Percentiles rank a stretch among this genome's conserved stretches.
Evolutionary conservation across 257 asterid genomes (phyloP).

Genomic region (Gardenia jasminoides): DNA sequence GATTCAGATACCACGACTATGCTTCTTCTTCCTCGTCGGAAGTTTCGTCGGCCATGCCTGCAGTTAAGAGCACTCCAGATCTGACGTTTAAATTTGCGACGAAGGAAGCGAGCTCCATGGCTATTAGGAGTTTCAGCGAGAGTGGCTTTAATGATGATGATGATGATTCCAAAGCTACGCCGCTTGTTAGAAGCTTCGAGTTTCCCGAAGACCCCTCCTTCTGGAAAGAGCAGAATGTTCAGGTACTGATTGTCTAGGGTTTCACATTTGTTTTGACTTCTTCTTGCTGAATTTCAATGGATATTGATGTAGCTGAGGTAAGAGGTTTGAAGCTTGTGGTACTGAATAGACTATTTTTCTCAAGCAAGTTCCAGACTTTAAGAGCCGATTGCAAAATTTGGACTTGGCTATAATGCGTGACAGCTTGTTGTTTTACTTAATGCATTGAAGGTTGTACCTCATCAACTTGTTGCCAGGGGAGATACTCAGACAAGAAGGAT

Average conservation of each 20-base stretch:
- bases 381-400: no score
- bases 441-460: background rate
- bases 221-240: conserved; percentile 89
- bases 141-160: conserved; percentile 37
- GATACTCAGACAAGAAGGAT: no score
- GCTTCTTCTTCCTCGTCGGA: conserved; percentile 29
- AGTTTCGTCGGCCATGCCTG: conserved; percentile 23
- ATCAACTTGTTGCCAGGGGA: background rate
- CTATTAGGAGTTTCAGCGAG: conserved; percentile 10
- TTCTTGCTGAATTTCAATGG: background rate
- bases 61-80: conserved; percentile 63
- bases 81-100: conserved; percentile 46
- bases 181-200: conserved; percentile 49
- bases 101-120: conserved; percentile 27
- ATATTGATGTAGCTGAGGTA: conserved; percentile 1
- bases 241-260: conserved; percentile 36
- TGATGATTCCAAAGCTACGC: conserved; percentile 23
- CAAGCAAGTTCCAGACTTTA: no score
- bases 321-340: conserved; percentile 4
- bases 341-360: background rate
- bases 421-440: background rate
- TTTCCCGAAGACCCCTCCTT: conserved; percentile 69
- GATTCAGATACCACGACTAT: conserved; percentile 52
- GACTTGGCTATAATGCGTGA: background rate
- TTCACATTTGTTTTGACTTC: background rate